Percentiles rank a stretch among this genome's conserved stretches.
phyloP scores from a whole-genome alignment of 2,329 filamentous ascomycete species.

The Calonectria honghensis region DNA sequence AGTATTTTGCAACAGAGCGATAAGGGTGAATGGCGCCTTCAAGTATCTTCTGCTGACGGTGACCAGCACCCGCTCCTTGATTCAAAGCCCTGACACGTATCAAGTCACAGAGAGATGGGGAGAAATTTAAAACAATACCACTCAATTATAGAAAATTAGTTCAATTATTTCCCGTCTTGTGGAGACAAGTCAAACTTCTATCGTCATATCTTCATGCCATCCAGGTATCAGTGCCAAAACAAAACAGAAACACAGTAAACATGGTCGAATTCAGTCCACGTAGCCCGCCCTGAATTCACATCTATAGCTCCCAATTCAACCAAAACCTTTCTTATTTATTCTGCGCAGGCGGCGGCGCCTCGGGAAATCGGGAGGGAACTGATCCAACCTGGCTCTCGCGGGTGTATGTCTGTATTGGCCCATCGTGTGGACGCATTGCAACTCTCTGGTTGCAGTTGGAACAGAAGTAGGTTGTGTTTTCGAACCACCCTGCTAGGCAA shows the following conservation, averaged over 20 bases:
- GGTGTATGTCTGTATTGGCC: background rate
- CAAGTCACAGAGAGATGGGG: background rate
- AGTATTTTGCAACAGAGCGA: background rate
- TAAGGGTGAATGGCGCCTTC: background rate
- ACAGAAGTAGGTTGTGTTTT: constrained; percentile 14
- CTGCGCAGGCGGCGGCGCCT: background rate
- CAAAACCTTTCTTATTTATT: background rate
- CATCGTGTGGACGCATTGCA: constrained; percentile 5
- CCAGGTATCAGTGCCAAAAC: background rate
- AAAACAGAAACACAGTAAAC: background rate
- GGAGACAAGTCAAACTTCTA: background rate
- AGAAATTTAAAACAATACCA: background rate
- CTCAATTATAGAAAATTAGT: background rate
- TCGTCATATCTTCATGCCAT: background rate
- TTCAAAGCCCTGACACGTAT: background rate
- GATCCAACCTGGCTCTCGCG: background rate
- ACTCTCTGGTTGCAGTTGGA: constrained; percentile 12
- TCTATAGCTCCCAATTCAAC: background rate
- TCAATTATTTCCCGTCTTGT: background rate
- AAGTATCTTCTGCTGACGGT: background rate
- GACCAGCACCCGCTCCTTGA: background rate
- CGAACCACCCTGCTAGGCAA: constrained; percentile 13
- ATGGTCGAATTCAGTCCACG: background rate
- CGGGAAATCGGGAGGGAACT: background rate
- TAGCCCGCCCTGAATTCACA: too few relatives aligned